phyloP scores from a whole-genome alignment of 2,329 filamentous ascomycete genomes.

The Leptographium procerum region DNA sequence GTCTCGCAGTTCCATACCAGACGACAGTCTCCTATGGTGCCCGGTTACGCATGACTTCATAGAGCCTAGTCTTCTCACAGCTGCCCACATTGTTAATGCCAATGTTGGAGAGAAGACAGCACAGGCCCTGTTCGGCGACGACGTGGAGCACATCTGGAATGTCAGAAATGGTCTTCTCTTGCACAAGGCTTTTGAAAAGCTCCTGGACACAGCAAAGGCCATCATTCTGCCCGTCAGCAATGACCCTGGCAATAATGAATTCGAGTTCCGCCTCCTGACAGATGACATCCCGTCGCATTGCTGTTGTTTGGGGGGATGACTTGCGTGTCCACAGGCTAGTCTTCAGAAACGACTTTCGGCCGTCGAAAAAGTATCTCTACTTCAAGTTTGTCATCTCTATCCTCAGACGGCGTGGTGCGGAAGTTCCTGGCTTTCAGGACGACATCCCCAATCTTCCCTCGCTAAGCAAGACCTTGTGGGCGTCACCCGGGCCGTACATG shows the following conservation, averaged over 20 bases:
- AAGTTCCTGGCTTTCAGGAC: background rate
- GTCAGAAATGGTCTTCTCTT: slow-evolving; percentile 1
- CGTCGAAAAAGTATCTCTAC: background rate
- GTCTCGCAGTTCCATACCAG: too few species aligned
- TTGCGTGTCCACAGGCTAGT: background rate
- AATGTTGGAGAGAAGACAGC: background rate
- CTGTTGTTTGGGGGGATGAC: background rate
- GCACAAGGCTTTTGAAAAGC: background rate
- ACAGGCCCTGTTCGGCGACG: background rate
- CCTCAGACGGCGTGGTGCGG: background rate
- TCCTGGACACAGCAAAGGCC: background rate
- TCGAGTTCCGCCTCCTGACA: background rate
- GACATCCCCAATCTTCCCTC: background rate
- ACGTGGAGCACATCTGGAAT: background rate
- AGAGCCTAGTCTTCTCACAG: background rate
- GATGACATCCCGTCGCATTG: background rate
- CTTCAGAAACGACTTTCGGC: background rate
- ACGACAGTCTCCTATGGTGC: background rate
- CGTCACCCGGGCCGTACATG: background rate
- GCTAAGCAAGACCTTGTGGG: background rate
- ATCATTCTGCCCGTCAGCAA: background rate
- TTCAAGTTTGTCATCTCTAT: background rate
- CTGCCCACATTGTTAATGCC: background rate
- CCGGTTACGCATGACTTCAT: background rate
- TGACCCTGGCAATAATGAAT: background rate